phyloP scores from a whole-genome alignment of 2,329 filamentous ascomycete species.

The Beauveria bassiana region DNA sequence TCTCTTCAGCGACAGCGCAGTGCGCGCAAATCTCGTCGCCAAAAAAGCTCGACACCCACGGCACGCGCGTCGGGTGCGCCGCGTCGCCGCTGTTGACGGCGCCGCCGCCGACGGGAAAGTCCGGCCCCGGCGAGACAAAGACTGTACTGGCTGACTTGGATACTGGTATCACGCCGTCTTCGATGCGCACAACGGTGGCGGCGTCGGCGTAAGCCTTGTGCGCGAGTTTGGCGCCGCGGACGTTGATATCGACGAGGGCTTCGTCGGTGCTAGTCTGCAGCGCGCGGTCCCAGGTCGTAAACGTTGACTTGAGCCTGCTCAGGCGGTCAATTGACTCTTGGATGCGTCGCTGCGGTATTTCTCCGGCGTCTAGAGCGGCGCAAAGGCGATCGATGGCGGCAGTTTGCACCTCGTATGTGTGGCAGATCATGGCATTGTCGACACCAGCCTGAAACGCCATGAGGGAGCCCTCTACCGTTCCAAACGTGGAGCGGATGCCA shows the following conservation, averaged over 20 bases:
- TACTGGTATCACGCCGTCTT: constrained; percentile 14
- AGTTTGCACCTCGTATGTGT: constrained; percentile 19
- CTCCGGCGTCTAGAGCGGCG: constrained; percentile 14
- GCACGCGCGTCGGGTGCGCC: constrained; percentile 17
- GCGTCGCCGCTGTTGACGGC: constrained; percentile 16
- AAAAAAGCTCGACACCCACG: constrained; percentile 19
- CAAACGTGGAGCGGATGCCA: constrained; percentile 18
- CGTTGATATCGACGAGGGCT: constrained; percentile 14
- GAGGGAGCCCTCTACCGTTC: constrained; percentile 18
- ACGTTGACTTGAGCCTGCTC: constrained; percentile 15
- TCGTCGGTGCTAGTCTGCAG: constrained; percentile 10
- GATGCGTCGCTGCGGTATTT: constrained; percentile 14
- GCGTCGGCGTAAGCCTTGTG: constrained; percentile 16
- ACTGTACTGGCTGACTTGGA: constrained; percentile 14
- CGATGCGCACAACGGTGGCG: constrained; percentile 16
- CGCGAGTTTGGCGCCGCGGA: constrained; percentile 14
- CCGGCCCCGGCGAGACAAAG: constrained; percentile 19
- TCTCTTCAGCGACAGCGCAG: constrained; percentile 13
- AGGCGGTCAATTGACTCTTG: constrained; percentile 17
- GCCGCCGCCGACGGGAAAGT: constrained; percentile 18
- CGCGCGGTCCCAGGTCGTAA: constrained; percentile 18
- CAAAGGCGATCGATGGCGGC: constrained; percentile 19
- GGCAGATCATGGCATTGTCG: constrained; percentile 23
- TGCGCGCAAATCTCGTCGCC: constrained; percentile 15
- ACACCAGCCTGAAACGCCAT: constrained; percentile 20